Conservation (phyloP, 2,329 filamentous ascomycete genomes). For the Chalaropsis thielavioides region DNA sequence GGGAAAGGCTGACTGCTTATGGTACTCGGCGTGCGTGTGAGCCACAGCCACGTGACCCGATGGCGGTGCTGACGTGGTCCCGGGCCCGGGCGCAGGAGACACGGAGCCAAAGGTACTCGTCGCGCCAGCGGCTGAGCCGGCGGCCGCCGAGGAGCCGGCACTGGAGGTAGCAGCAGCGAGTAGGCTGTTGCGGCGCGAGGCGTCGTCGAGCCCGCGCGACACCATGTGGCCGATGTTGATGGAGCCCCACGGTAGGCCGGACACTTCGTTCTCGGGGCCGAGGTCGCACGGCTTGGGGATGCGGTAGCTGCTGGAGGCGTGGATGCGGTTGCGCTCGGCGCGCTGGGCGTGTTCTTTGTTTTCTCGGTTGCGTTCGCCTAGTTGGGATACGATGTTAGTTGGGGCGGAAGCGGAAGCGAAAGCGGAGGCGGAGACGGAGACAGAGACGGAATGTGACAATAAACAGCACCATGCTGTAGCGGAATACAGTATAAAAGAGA, state of each 20-base stretch:
- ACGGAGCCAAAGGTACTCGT: neutral
- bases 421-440: neutral
- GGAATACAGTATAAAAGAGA: no score
- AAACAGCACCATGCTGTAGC: no score
- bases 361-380: constrained; percentile 56
- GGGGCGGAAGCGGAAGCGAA: neutral
- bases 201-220: constrained; percentile 35
- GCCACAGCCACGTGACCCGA: neutral
- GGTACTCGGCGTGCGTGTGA: neutral
- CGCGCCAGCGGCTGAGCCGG: constrained; percentile 7
- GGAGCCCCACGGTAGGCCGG: constrained; percentile 59
- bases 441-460: neutral
- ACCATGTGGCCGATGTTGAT: constrained; percentile 45
- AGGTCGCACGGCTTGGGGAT: constrained; percentile 45
- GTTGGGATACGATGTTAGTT: neutral
- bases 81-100: neutral
- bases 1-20: neutral
- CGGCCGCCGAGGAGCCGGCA: no score
- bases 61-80: neutral
- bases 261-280: constrained; percentile 34
- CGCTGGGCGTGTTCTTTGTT: constrained; percentile 51
- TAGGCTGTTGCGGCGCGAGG: constrained; percentile 31
- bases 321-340: constrained; percentile 46
- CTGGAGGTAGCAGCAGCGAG: constrained; percentile 21
- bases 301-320: constrained; percentile 50